Percentiles rank a stretch among this genome's conserved stretches.
Evolutionary conservation across 2,329 filamentous ascomycete genomes (phyloP).

Genomic region (Arthrobotrys conoides): DNA sequence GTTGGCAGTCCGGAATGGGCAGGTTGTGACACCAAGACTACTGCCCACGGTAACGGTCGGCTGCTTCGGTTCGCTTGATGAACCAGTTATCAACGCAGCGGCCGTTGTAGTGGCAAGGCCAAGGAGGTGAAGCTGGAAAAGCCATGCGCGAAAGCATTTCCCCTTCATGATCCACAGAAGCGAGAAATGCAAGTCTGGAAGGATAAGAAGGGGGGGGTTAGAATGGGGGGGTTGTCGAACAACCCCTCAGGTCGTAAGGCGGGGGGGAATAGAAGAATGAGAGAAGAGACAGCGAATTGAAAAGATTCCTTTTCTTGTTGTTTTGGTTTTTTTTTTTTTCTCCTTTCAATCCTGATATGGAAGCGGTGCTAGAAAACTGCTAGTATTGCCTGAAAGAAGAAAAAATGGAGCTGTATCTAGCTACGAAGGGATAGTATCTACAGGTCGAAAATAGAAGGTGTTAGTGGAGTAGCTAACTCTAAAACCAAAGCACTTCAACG

Average conservation of each 20-base stretch:
- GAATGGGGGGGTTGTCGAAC: slow-evolving; percentile 7
- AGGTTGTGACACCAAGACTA: slow-evolving; percentile 65
- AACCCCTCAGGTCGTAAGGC: slow-evolving; percentile 15
- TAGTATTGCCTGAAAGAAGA: slow-evolving; percentile 14
- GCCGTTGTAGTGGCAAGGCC: slow-evolving; percentile 23
- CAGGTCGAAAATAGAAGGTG: slow-evolving; percentile 16
- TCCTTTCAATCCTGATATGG: background rate
- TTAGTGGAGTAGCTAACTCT: slow-evolving; percentile 5
- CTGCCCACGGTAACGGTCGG: slow-evolving; percentile 49
- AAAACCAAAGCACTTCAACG: background rate
- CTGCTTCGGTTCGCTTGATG: slow-evolving; percentile 49
- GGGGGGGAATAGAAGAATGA: slow-evolving; percentile 1
- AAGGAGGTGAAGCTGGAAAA: slow-evolving; percentile 48
- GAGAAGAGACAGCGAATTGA: background rate
- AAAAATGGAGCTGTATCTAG: background rate
- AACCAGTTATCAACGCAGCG: slow-evolving; percentile 44
- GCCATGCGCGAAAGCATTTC: slow-evolving; percentile 54
- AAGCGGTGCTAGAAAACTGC: slow-evolving; percentile 1
- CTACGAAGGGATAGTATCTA: slow-evolving; percentile 18
- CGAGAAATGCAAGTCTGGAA: background rate
- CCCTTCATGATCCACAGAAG: slow-evolving; percentile 56
- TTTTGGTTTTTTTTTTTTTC: slow-evolving; percentile 8
- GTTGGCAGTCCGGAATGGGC: slow-evolving; percentile 78
- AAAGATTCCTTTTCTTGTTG: background rate
- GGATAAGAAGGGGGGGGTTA: background rate